Evolutionary conservation across 2,329 filamentous ascomycete species (phyloP), one percentile per base, ranked within the genome.

Genomic region (Thelonectria discophora): DNA sequence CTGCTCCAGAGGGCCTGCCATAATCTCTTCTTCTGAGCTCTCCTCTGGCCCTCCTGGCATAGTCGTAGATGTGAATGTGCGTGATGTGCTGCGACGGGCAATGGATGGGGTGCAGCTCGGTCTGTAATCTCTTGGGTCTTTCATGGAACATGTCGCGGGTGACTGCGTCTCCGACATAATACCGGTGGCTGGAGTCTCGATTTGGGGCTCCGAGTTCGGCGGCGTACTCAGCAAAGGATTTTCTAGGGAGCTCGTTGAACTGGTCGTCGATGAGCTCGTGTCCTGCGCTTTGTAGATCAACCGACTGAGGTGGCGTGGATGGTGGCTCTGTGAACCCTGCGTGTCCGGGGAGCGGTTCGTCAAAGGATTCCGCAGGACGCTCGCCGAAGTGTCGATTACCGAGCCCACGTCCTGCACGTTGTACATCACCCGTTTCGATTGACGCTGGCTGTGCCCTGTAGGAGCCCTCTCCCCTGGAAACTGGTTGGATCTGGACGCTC

Each of bases 281-380:
- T 43, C 53, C 57, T 58, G 69, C 62, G 66, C 53, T 52, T 67
- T 71, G 71, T 67, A 72, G 37, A 65, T 65, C 49, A 64, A 51
- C 8, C 64, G 57, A 50, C 60, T 67, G 49, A 58, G 51, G 58
- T 50, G 57, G 40, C 55, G 11, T 7, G 12, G 34, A 37, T 37
- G 34, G 15, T 37, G 34, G 34, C 15, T 37, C 34, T 6, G 7
- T 13, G 34, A 15, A 13, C 34, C 11, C 56, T 18, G 55, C 56
- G 21, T 57, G 46, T 51, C 75, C 73, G 55, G 69, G 72, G 55
- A 71, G 52, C 45, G 56, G 64, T 52, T 77, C 75, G 21, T 65
- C 39, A 55, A 65, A 48, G 42, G 63, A 62, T 58, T 69, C 59
- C 32, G 54, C 45, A 43, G 69, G 69, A 40, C 69, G 52, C 13